These are phyloP conservation scores for Fusarium haematococcum DNA, from an alignment of 2,329 filamentous ascomycete genomes.

Conservation along the genomic window DNA sequence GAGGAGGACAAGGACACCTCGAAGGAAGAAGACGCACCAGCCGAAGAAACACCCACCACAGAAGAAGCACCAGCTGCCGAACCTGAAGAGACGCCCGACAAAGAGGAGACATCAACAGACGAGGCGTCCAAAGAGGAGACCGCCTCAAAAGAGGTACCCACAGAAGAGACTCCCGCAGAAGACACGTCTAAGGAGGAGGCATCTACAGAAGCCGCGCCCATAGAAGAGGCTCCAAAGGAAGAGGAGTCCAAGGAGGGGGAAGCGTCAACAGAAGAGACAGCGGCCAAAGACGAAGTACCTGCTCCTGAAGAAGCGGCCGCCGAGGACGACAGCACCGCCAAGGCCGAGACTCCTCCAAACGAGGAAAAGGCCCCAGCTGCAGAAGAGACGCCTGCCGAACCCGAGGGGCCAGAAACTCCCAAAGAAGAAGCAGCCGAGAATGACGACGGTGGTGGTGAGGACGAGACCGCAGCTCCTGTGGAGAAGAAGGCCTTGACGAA, in stretches of 20 bases:
- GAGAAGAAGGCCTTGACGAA: constrained; percentile 35
- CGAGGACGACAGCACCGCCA: constrained; percentile 1
- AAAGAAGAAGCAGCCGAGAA: constrained; percentile 10
- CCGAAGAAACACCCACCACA: constrained; percentile 13
- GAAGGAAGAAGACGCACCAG: constrained; percentile 22
- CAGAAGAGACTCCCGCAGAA: constrained; percentile 12
- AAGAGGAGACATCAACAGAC: constrained; percentile 15
- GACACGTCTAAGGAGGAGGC: constrained; percentile 15
- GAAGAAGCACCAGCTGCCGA: constrained; percentile 10
- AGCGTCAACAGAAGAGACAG: constrained; percentile 6
- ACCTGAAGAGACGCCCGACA: constrained; percentile 4
- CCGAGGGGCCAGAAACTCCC: neutral
- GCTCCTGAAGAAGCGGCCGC: neutral
- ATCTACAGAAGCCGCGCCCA: constrained; percentile 6
- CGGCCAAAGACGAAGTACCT: neutral
- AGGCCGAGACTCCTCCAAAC: neutral
- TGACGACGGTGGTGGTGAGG: constrained; percentile 22
- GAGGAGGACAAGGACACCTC: constrained; percentile 23
- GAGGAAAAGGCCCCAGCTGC: constrained; percentile 1
- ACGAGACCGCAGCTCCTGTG: constrained; percentile 14
- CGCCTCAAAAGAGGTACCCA: constrained; percentile 5
- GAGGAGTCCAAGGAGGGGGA: constrained; percentile 12
- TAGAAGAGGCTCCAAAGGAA: neutral
- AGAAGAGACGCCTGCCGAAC: constrained; percentile 4
- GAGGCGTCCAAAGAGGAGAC: constrained; percentile 5